Base-by-base conservation (phyloP, 2,329 filamentous ascomycete genomes). In the Cercospora canescens region DNA sequence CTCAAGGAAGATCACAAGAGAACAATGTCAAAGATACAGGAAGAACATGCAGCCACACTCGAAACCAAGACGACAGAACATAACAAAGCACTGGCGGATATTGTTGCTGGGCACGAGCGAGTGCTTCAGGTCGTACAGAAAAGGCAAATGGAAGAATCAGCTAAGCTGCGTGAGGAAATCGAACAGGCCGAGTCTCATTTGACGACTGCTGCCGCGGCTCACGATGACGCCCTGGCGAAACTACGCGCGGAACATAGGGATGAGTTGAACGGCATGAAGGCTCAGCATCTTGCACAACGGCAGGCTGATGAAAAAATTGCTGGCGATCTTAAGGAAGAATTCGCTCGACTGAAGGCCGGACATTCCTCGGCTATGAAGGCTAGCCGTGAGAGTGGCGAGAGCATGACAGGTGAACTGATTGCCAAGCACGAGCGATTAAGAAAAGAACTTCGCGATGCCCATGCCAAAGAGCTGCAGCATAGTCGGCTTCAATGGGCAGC, bases 31-130 rank as follows among this genome's bases (percentile, higher is more conserved):
- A 56, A 64, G 9, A 50, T 71, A 21, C 68, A 68, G 28, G 66
- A 67, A 14, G 66, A 67, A 52, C 68, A 71, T 35, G 63, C 34
- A 26, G 34, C 62, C 21, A 30, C 41, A n/a, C 41, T 61, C 11
- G 52, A 35, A 30, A 4, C 16, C 52, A 56, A 41, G 69, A 70
- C 18, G 55, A 61, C 16, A 37, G 35, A 32, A 24, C 30, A n/a
- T 62, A 35, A 41, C 50, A 63, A 52, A 32, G 45, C 18, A 39
- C 48, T 39, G 37, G 56, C 30, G 26, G 58, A 28, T 18, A 34
- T 52, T 12, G 39, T 39, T 14, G 18, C 24, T 18, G 55, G 18
- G 30, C 57, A 52, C 30, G 52, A 56, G 52, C 28, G 30, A 11
- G 28, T 12, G 5, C 28, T 6, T 1, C 52, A 56, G 30, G 16